Conservation (phyloP, 352 stramenopile genomes). For the Phytophthora foliorum region DNA sequence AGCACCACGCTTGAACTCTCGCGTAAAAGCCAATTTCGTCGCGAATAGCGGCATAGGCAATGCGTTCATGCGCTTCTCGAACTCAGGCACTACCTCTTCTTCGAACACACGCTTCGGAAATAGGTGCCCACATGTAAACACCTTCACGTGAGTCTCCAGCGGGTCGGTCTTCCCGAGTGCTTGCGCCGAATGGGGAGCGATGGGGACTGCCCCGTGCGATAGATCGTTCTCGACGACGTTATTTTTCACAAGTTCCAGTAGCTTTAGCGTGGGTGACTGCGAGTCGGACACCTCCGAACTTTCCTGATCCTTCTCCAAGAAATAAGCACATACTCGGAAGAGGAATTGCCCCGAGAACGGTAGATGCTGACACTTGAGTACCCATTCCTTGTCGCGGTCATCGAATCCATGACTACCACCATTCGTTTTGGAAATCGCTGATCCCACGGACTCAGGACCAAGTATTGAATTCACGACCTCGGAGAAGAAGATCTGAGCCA, state of each 20-base stretch:
- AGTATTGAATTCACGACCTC: conserved; percentile 70
- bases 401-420: conserved; percentile 52
- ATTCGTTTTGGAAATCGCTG: conserved; percentile 16
- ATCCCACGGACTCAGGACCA: conserved; percentile 19
- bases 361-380: conserved; percentile 77
- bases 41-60: conserved; percentile 66
- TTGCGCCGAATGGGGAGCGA: conserved; percentile 72
- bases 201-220: conserved; percentile 52
- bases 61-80: conserved; percentile 83
- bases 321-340: conserved; percentile 76
- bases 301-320: conserved; percentile 50
- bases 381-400: conserved; percentile 82
- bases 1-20: conserved; percentile 68
- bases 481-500: conserved; percentile 84
- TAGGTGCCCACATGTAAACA: conserved; percentile 84
- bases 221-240: conserved; percentile 85
- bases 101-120: conserved; percentile 90
- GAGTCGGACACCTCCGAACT: conserved; percentile 14
- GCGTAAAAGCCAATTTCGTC: conserved; percentile 72
- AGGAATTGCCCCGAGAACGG: conserved; percentile 86
- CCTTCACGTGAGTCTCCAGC: conserved; percentile 88
- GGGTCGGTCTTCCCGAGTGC: conserved; percentile 84
- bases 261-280: conserved; percentile 38
- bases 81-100: conserved; percentile 84
- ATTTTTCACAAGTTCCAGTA: conserved; percentile 75